Percentiles rank a stretch among this genome's conserved stretches.
Evolutionary conservation across 2,329 filamentous ascomycete genomes (phyloP).

Genomic region (Helotiales sp.): DNA sequence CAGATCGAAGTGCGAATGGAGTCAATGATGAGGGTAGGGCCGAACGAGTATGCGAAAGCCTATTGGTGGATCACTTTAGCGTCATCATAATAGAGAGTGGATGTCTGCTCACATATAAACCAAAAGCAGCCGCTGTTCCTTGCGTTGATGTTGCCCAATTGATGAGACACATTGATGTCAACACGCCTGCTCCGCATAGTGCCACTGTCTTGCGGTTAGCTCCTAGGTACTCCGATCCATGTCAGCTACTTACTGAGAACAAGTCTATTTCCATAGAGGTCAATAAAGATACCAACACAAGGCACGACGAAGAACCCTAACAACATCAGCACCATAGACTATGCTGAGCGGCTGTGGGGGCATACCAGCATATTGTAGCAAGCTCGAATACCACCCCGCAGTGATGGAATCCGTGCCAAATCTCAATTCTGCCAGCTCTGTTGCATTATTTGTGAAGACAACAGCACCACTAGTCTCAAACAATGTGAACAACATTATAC

Average conservation of each 20-base stretch:
- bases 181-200: slow-evolving; percentile 50
- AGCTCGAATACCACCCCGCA: slow-evolving; percentile 61
- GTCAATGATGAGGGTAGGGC: slow-evolving; percentile 60
- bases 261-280: slow-evolving; percentile 54
- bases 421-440: slow-evolving; percentile 59
- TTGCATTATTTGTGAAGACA: slow-evolving; percentile 58
- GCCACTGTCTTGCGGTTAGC: slow-evolving; percentile 29
- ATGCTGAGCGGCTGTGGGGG: background rate
- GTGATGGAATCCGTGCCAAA: slow-evolving; percentile 54
- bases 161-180: slow-evolving; percentile 53
- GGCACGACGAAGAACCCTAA: slow-evolving; percentile 58
- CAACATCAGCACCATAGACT: background rate
- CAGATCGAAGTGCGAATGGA: slow-evolving; percentile 59
- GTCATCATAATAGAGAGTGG: background rate
- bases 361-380: slow-evolving; percentile 52
- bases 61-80: background rate
- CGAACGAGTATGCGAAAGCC: slow-evolving; percentile 54
- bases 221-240: no score
- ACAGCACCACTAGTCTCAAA: slow-evolving; percentile 58
- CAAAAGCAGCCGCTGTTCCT: slow-evolving; percentile 60
- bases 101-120: slow-evolving; percentile 44
- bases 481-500: slow-evolving; percentile 52
- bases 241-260: slow-evolving; percentile 39
- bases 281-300: slow-evolving; percentile 54
- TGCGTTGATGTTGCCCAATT: slow-evolving; percentile 49